Evolutionary conservation across 306 rosid species (phyloP).

Genomic region (Purshia tridentata): DNA sequence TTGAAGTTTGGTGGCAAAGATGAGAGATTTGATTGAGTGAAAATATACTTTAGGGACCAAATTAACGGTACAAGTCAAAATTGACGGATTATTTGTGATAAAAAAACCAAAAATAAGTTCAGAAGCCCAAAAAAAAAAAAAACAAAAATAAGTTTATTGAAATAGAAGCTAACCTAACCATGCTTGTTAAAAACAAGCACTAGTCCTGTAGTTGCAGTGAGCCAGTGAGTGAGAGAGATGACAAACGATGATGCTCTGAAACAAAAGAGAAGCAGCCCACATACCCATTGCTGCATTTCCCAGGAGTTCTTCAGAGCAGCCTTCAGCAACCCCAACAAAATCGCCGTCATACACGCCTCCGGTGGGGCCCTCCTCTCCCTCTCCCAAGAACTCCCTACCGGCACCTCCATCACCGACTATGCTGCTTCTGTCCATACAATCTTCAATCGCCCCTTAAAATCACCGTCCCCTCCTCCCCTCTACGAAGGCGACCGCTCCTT

Average conservation of each 20-base stretch:
- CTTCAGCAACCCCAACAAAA: slow-evolving; percentile 50
- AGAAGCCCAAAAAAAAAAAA: no score
- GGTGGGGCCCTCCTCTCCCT: slow-evolving; percentile 41
- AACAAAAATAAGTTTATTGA: no score
- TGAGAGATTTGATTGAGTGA: no score
- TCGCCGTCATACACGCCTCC: slow-evolving; percentile 69
- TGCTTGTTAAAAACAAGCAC: no score
- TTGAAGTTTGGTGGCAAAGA: no score
- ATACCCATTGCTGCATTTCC: slow-evolving; percentile 53
- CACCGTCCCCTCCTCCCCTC: not conserved
- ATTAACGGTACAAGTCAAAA: no score
- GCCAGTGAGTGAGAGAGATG: not conserved
- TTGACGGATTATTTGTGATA: no score
- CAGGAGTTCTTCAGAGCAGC: slow-evolving; percentile 61
- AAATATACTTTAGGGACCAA: no score
- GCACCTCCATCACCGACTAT: not conserved
- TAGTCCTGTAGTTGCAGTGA: no score
- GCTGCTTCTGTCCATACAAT: not conserved
- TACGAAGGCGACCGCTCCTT: slow-evolving; percentile 55
- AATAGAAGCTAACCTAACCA: no score
- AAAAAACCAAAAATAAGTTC: no score
- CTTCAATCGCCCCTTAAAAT: no score
- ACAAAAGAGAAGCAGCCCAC: not conserved
- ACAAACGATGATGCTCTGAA: not conserved
- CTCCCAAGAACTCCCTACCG: slow-evolving; percentile 25